phyloP scores from a whole-genome alignment of 1,284 basidiomycete genomes.

The Marasmius fiardii region DNA sequence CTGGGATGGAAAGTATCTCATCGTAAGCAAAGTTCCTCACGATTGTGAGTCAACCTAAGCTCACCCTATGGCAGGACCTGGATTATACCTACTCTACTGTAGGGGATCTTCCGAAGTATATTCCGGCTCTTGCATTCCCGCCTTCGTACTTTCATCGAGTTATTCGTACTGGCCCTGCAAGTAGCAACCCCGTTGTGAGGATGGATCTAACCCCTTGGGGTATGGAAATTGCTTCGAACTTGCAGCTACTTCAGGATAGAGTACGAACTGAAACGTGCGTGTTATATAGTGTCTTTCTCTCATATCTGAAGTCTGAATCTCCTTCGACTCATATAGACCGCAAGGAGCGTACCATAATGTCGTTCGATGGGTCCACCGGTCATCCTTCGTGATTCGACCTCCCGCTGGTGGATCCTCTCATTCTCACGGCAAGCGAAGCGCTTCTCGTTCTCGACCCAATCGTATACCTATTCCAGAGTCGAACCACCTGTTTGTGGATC shows the following conservation, averaged over 20 bases:
- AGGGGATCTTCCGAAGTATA: slow-evolving; percentile 74
- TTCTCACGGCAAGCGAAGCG: slow-evolving; percentile 2
- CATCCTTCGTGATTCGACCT: slow-evolving; percentile 59
- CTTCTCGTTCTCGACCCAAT: slow-evolving; percentile 4
- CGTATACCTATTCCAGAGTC: slow-evolving; percentile 52
- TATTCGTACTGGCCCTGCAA: slow-evolving; percentile 50
- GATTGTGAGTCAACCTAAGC: background rate
- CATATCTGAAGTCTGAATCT: background rate
- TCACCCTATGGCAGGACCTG: slow-evolving; percentile 55
- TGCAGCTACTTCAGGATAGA: slow-evolving; percentile 74
- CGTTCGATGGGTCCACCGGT: slow-evolving; percentile 78
- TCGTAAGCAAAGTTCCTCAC: slow-evolving; percentile 44
- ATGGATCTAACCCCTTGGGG: slow-evolving; percentile 75
- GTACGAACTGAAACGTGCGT: slow-evolving; percentile 77
- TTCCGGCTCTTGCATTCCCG: slow-evolving; percentile 72
- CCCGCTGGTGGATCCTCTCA: slow-evolving; percentile 12
- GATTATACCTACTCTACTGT: slow-evolving; percentile 73
- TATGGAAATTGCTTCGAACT: slow-evolving; percentile 64
- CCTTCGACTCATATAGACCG: slow-evolving; percentile 40
- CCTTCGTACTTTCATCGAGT: slow-evolving; percentile 85
- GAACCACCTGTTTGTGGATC: slow-evolving; percentile 57
- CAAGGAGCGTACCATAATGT: slow-evolving; percentile 76
- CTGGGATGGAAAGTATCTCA: slow-evolving; percentile 81
- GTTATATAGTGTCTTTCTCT: background rate
- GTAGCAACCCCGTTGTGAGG: slow-evolving; percentile 68